These are phyloP conservation scores for Austroboletus rostrupii DNA, from an alignment of 1,284 basidiomycete genomes.

Conservation along the genomic window DNA sequence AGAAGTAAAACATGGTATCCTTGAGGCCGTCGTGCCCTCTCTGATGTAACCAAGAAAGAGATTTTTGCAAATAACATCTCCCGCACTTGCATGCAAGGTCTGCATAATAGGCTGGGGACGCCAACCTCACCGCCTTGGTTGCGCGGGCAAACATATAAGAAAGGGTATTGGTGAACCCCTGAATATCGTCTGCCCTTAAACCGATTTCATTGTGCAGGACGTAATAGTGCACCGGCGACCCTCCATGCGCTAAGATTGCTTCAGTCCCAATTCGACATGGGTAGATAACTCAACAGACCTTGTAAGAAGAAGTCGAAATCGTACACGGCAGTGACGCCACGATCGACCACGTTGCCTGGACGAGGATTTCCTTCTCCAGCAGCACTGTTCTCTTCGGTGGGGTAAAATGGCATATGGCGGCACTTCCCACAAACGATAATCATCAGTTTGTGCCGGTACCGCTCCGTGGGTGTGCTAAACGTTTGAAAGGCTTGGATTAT, in stretches of 20 bases:
- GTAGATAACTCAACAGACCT: conserved; percentile 33
- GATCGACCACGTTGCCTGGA: conserved; percentile 75
- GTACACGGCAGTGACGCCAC: conserved; percentile 69
- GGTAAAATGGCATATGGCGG: conserved; percentile 82
- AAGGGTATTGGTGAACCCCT: conserved; percentile 58
- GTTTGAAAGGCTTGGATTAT: conserved; percentile 58
- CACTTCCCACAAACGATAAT: conserved; percentile 80
- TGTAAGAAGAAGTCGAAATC: conserved; percentile 78
- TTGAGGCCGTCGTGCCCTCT: conserved; percentile 29
- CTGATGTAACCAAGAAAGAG: conserved; percentile 51
- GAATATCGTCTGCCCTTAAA: conserved; percentile 66
- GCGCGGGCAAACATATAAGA: conserved; percentile 77
- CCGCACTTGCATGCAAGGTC: conserved; percentile 77
- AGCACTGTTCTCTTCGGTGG: conserved; percentile 54
- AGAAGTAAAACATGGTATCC: too few relatives aligned
- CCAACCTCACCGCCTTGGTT: conserved; percentile 76
- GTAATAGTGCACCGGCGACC: conserved; percentile 71
- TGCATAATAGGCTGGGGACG: conserved; percentile 75
- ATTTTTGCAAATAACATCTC: conserved; percentile 68
- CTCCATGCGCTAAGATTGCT: conserved; percentile 50
- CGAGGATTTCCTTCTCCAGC: conserved; percentile 67
- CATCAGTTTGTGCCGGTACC: conserved; percentile 65
- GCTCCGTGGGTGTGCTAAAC: conserved; percentile 42
- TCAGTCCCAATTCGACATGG: not conserved
- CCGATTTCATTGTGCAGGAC: conserved; percentile 72